A percentile compares a stretch with the other conserved stretches of the same genome.
Conservation (phyloP, 78 protist genomes). For the Reticulomyxa filosa region DNA sequence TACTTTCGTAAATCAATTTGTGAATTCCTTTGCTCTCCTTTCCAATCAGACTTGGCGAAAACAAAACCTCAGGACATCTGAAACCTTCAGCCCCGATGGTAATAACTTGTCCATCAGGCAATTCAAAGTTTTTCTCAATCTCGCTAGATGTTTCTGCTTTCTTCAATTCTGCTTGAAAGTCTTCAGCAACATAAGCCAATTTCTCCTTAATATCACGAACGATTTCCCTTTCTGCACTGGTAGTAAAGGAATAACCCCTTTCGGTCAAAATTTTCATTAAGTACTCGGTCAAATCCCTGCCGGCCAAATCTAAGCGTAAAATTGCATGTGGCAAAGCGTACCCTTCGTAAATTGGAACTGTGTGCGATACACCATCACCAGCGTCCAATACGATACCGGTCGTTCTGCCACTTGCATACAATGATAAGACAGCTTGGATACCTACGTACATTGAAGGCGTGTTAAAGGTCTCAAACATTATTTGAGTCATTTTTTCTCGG, state of each 20-base stretch:
- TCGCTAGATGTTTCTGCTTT: constrained; percentile 39
- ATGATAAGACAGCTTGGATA: constrained; percentile 57
- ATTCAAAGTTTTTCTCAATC: constrained; percentile 41
- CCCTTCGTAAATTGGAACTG: constrained; percentile 83
- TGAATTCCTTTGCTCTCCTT: constrained; percentile 63
- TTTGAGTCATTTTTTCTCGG: constrained; percentile 75
- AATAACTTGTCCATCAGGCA: constrained; percentile 66
- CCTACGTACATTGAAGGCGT: constrained; percentile 57
- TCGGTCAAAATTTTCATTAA: constrained; percentile 54
- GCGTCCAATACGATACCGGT: constrained; percentile 74
- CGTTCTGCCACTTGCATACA: constrained; percentile 70
- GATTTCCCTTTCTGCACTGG: constrained; percentile 84
- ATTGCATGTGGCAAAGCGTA: constrained; percentile 65
- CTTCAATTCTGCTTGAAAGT: not conserved
- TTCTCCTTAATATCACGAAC: constrained; percentile 61
- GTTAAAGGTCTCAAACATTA: constrained; percentile 91
- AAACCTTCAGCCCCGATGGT: constrained; percentile 64
- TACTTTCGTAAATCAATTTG: constrained; percentile 38
- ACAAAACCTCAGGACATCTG: constrained; percentile 75
- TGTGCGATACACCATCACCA: too few species aligned
- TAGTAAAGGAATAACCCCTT: constrained; percentile 73
- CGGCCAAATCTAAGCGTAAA: constrained; percentile 68
- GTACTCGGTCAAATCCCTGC: constrained; percentile 70
- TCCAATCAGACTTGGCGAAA: constrained; percentile 69
- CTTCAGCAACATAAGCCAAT: constrained; percentile 45